These are phyloP conservation scores for Xylariaceae sp. DNA, from an alignment of 2,329 filamentous ascomycete genomes.

Conservation along the genomic window DNA sequence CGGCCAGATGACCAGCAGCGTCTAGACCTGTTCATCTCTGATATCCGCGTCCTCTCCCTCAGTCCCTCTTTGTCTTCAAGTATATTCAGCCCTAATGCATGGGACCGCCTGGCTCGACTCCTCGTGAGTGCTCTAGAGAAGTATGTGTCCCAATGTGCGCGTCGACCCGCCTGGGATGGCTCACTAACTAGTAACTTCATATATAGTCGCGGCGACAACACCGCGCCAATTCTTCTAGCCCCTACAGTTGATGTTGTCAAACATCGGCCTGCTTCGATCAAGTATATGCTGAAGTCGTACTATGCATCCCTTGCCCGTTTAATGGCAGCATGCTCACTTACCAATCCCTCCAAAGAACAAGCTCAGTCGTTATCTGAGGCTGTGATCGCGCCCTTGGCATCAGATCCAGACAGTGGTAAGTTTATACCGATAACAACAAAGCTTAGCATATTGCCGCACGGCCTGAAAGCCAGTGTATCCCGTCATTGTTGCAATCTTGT, in stretches of 20 bases:
- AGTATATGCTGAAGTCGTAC: slow-evolving; percentile 33
- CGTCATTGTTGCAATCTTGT: background rate
- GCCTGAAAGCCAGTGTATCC: background rate
- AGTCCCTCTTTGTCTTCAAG: slow-evolving; percentile 5
- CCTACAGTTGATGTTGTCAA: slow-evolving; percentile 35
- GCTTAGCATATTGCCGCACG: no score
- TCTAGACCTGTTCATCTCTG: slow-evolving; percentile 43
- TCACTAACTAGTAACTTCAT: slow-evolving; percentile 13
- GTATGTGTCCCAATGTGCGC: slow-evolving; percentile 19
- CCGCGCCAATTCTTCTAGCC: slow-evolving; percentile 34
- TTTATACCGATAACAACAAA: background rate
- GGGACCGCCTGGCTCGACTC: slow-evolving; percentile 28
- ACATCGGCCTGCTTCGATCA: slow-evolving; percentile 30
- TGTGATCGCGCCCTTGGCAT: slow-evolving; percentile 25
- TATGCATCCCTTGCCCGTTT: slow-evolving; percentile 40
- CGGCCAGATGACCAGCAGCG: slow-evolving; percentile 46
- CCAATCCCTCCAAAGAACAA: slow-evolving; percentile 16
- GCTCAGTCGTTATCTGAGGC: slow-evolving; percentile 23
- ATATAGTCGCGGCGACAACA: slow-evolving; percentile 23
- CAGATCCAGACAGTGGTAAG: slow-evolving; percentile 23
- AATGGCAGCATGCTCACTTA: slow-evolving; percentile 29
- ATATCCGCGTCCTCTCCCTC: slow-evolving; percentile 31
- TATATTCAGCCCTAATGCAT: slow-evolving; percentile 19
- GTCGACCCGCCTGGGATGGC: background rate
- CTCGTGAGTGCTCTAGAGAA: slow-evolving; percentile 30